These are phyloP conservation scores for Rhynchosporium secalis DNA, from an alignment of 2,329 filamentous ascomycete species.

Conservation along the genomic window DNA sequence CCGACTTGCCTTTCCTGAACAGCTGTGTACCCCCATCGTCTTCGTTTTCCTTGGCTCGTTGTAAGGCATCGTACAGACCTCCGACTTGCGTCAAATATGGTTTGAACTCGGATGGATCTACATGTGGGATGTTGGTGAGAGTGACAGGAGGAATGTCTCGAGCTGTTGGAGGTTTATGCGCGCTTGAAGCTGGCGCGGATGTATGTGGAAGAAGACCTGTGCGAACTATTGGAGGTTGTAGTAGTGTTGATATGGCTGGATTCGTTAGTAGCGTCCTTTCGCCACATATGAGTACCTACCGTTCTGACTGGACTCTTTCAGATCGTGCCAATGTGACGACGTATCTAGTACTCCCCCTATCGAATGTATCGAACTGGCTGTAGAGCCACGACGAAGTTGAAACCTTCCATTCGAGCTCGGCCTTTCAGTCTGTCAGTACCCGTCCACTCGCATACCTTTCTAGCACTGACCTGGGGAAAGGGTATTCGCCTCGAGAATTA, in stretches of 20 bases:
- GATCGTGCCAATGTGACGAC: conserved; percentile 55
- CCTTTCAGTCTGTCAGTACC: conserved; percentile 38
- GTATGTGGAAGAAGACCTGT: conserved; percentile 83
- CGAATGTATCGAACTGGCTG: conserved; percentile 83
- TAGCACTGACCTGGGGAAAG: conserved; percentile 52
- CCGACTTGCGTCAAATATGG: conserved; percentile 85
- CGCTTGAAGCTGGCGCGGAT: conserved; percentile 64
- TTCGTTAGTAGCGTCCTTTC: conserved; percentile 18
- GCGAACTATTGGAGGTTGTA: conserved; percentile 85
- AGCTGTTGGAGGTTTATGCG: conserved; percentile 79
- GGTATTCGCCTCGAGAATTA: conserved; percentile 48
- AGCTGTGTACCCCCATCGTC: conserved; percentile 55
- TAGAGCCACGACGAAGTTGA: conserved; percentile 70
- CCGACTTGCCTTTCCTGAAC: conserved; percentile 40
- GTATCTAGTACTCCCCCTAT: conserved; percentile 82
- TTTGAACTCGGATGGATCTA: conserved; percentile 78
- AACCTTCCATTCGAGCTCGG: conserved; percentile 42
- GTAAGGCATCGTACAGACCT: conserved; percentile 83
- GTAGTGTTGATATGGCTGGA: conserved; percentile 85
- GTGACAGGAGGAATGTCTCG: conserved; percentile 92
- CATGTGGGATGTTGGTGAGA: conserved; percentile 80
- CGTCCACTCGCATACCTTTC: not conserved
- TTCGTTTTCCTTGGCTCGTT: conserved; percentile 75
- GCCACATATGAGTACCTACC: conserved; percentile 48
- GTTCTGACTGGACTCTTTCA: conserved; percentile 80